Evolutionary conservation across 1,284 basidiomycete genomes (phyloP).

Genomic region (Leucoagaricus sp.): DNA sequence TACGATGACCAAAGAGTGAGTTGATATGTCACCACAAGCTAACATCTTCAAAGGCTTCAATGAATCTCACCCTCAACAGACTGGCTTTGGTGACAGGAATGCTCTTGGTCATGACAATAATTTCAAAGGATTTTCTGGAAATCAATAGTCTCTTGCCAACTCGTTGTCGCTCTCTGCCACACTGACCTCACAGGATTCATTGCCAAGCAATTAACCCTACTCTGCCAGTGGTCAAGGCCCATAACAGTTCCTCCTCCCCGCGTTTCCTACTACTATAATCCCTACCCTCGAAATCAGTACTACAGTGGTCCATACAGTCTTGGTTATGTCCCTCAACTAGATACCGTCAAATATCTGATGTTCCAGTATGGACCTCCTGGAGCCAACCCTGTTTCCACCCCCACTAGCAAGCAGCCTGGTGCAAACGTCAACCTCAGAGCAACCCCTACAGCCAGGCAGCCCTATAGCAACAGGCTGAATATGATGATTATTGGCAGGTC

Average conservation of each 20-base stretch:
- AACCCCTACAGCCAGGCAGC: too few species aligned
- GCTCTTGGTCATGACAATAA: conserved; percentile 75
- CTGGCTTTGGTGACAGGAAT: conserved; percentile 60
- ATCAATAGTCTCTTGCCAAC: conserved; percentile 49
- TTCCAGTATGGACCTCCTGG: too few species aligned
- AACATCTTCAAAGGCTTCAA: conserved; percentile 59
- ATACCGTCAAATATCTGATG: too few species aligned
- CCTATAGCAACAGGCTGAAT: too few species aligned
- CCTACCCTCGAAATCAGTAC: conserved; percentile 73
- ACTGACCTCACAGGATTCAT: conserved; percentile 55
- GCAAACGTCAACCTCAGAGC: too few species aligned
- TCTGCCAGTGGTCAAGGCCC: conserved; percentile 58
- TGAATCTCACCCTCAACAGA: conserved; percentile 63
- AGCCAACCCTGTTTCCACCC: too few species aligned
- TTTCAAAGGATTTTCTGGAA: conserved; percentile 60
- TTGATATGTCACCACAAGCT: conserved; percentile 31
- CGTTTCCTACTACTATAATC: conserved; percentile 66
- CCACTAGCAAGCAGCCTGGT: too few species aligned
- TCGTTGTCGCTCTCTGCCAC: conserved; percentile 51
- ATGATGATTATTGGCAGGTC: conserved; percentile 66
- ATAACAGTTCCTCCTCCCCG: conserved; percentile 63
- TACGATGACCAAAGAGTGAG: conserved; percentile 70
- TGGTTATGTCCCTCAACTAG: too few species aligned
- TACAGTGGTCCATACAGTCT: too few species aligned
- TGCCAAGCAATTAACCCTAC: too few species aligned